Evolutionary conservation across 768 basidiomycete genomes (phyloP).

Genomic region (Auricularia auricula-judae): DNA sequence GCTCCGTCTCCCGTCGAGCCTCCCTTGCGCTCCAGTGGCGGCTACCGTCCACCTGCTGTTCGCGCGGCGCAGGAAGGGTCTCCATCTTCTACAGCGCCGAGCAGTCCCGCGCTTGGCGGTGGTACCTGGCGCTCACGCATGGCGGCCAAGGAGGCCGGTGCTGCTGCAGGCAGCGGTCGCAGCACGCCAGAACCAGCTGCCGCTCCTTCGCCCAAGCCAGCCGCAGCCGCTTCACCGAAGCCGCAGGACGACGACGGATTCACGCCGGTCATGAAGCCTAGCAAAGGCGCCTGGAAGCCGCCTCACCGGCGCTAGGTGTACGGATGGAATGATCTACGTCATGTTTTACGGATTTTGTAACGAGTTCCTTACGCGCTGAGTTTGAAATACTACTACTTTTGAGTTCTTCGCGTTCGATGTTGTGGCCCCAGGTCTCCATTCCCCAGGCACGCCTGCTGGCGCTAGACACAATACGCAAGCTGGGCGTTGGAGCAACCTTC

Average conservation of each 20-base stretch:
- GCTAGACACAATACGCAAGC: neutral
- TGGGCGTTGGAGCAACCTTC: neutral
- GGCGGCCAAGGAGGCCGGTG: slow-evolving; percentile 30
- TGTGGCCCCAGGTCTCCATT: neutral
- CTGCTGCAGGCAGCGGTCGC: slow-evolving; percentile 11
- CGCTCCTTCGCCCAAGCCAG: neutral
- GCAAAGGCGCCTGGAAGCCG: slow-evolving; percentile 5
- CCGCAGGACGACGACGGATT: slow-evolving; percentile 6
- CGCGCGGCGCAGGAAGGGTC: slow-evolving; percentile 20
- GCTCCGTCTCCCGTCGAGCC: slow-evolving; percentile 26
- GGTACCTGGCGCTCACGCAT: slow-evolving; percentile 54
- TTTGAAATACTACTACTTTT: neutral
- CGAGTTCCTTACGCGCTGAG: neutral
- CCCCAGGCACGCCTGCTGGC: neutral
- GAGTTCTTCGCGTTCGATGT: neutral
- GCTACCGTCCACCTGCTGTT: slow-evolving; percentile 25
- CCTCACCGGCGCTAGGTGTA: neutral
- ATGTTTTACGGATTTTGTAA: neutral
- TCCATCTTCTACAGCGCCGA: slow-evolving; percentile 47
- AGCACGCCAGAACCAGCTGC: slow-evolving; percentile 2
- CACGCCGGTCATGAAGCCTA: neutral
- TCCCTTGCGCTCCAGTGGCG: slow-evolving; percentile 47
- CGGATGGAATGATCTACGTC: neutral
- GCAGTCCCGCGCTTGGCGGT: slow-evolving; percentile 27
- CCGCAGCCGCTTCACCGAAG: neutral